These are phyloP conservation scores for Apiospora malaysiana DNA, from an alignment of 2,329 filamentous ascomycete species.

Conservation along the genomic window DNA sequence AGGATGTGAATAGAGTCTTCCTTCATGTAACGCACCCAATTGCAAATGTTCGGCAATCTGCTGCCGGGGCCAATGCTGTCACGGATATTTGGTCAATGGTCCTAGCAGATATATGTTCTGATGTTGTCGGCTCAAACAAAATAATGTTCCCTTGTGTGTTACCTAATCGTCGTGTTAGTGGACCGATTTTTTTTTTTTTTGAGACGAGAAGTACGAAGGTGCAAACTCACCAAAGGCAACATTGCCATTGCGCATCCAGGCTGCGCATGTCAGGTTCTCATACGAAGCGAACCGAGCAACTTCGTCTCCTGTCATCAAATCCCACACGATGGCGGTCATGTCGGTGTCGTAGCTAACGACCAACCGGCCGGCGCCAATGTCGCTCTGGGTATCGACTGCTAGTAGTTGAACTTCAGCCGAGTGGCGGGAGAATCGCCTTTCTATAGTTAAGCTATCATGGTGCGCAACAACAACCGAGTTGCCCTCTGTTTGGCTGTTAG, in stretches of 20 bases:
- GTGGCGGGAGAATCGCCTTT: conserved; percentile 84
- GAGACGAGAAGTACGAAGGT: conserved; percentile 22
- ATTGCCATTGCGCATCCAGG: conserved; percentile 97
- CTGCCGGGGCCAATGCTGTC: conserved; percentile 86
- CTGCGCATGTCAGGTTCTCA: conserved; percentile 80
- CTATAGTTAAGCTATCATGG: conserved; percentile 89
- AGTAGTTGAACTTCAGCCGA: conserved; percentile 83
- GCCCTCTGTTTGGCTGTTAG: conserved; percentile 57
- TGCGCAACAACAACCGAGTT: conserved; percentile 84
- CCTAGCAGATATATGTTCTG: conserved; percentile 87
- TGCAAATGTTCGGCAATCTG: conserved; percentile 92
- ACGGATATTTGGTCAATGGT: conserved; percentile 93
- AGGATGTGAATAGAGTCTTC: background rate
- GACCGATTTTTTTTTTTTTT: conserved; percentile 34
- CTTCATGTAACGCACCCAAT: conserved; percentile 71
- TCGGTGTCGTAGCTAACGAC: conserved; percentile 93
- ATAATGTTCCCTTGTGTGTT: conserved; percentile 93
- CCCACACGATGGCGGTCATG: conserved; percentile 95
- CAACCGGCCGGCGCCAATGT: conserved; percentile 80
- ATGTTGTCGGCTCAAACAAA: conserved; percentile 90
- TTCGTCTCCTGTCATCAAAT: conserved; percentile 89
- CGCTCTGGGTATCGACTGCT: conserved; percentile 89
- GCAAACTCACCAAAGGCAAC: conserved; percentile 83
- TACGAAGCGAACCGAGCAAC: conserved; percentile 92
- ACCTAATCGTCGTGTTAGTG: conserved; percentile 56